Evolutionary conservation across 345 rosid genomes (phyloP).

Genomic region (Brassica incana): DNA sequence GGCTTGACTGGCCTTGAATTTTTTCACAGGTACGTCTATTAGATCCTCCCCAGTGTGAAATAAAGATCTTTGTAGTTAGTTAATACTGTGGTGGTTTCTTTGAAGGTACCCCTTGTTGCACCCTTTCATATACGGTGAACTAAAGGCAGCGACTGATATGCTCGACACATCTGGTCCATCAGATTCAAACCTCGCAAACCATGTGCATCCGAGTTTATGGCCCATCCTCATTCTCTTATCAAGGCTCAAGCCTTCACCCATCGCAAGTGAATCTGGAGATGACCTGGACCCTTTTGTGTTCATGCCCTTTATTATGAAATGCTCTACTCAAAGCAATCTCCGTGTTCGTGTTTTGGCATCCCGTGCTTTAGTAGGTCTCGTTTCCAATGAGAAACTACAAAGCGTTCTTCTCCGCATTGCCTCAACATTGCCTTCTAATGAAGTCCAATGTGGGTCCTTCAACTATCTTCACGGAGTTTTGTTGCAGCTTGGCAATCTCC

Average conservation of each 20-base stretch:
- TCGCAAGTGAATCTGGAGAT: constrained; percentile 85
- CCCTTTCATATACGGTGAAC: constrained; percentile 73
- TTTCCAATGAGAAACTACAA: constrained; percentile 87
- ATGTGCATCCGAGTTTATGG: constrained; percentile 94
- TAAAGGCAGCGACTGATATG: constrained; percentile 70
- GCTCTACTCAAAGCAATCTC: constrained; percentile 86
- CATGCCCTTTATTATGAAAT: constrained; percentile 89
- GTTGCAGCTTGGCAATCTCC: constrained; percentile 75
- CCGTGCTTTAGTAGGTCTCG: constrained; percentile 84
- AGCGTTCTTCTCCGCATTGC: constrained; percentile 60
- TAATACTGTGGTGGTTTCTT: constrained; percentile 31
- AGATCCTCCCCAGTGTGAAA: neutral
- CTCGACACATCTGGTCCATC: constrained; percentile 54
- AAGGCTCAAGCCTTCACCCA: constrained; percentile 92
- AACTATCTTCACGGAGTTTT: constrained; percentile 83
- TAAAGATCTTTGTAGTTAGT: neutral
- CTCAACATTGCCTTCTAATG: constrained; percentile 59
- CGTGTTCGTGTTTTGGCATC: constrained; percentile 90
- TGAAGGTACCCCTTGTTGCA: constrained; percentile 87
- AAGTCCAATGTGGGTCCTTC: constrained; percentile 43
- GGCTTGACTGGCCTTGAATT: constrained; percentile 91
- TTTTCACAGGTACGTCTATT: constrained; percentile 76
- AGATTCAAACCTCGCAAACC: constrained; percentile 62
- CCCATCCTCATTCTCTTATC: constrained; percentile 89
- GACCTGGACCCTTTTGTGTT: constrained; percentile 87